phyloP scores from a whole-genome alignment of 768 basidiomycete genomes.

The Gloeopeniophorella convolvens region DNA sequence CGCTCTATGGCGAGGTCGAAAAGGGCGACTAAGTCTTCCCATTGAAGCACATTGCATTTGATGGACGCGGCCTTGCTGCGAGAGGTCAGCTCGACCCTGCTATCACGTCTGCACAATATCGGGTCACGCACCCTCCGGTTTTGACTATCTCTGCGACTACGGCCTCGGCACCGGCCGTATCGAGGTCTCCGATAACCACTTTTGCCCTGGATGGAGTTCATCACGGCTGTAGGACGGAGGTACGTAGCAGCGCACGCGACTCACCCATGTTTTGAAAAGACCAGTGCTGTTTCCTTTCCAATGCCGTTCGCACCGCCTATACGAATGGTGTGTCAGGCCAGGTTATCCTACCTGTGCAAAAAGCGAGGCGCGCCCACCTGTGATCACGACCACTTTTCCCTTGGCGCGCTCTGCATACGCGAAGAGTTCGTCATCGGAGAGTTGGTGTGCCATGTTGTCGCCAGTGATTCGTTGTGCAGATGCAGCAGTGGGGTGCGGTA shows the following conservation, averaged over 20 bases:
- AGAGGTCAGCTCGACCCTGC: background rate
- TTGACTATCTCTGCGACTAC: slow-evolving; percentile 11
- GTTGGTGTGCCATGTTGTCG: too few relatives aligned
- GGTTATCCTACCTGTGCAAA: too few relatives aligned
- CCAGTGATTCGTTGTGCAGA: too few relatives aligned
- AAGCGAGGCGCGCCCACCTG: slow-evolving; percentile 20
- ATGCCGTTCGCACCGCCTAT: slow-evolving; percentile 26
- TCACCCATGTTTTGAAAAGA: slow-evolving; percentile 23
- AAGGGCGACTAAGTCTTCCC: slow-evolving; percentile 26
- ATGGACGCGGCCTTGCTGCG: slow-evolving; percentile 6
- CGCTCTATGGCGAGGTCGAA: slow-evolving; percentile 26
- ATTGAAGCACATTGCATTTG: slow-evolving; percentile 22
- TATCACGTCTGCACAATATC: background rate
- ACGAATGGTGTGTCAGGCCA: background rate
- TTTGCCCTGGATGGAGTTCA: slow-evolving; percentile 5
- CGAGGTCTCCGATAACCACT: slow-evolving; percentile 18
- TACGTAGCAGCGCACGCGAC: too few relatives aligned
- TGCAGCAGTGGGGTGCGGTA: too few relatives aligned
- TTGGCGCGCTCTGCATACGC: slow-evolving; percentile 21
- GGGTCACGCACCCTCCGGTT: slow-evolving; percentile 19
- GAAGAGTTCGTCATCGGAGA: slow-evolving; percentile 22
- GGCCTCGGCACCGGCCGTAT: slow-evolving; percentile 5
- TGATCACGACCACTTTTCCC: slow-evolving; percentile 25
- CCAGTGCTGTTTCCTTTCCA: slow-evolving; percentile 23
- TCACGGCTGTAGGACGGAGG: too few relatives aligned